These are phyloP conservation scores for Nannizzia gypsea DNA, from an alignment of 2,329 filamentous ascomycete genomes.

Conservation along the genomic window DNA sequence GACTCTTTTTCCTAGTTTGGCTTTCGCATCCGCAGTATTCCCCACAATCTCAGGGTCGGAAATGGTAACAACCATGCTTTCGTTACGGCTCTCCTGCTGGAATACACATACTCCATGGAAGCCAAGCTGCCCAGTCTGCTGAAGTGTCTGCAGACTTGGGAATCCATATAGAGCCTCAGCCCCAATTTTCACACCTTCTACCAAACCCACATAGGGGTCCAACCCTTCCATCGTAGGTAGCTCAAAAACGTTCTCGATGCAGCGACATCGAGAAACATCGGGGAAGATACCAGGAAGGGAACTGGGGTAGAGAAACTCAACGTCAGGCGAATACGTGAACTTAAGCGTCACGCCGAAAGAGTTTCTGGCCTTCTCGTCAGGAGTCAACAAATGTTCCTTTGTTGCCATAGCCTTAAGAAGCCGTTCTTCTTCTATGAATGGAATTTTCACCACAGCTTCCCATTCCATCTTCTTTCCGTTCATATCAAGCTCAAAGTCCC, in stretches of 20 bases:
- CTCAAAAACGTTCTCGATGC: conserved; percentile 93
- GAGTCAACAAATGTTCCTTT: conserved; percentile 63
- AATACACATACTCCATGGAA: conserved; percentile 92
- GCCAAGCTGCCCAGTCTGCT: conserved; percentile 67
- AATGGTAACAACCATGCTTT: conserved; percentile 87
- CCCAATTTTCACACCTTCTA: conserved; percentile 73
- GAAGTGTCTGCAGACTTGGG: conserved; percentile 74
- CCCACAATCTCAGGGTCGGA: conserved; percentile 60
- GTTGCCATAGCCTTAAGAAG: conserved; percentile 76
- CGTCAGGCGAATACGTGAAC: conserved; percentile 70
- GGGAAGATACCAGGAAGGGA: conserved; percentile 84
- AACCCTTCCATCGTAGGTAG: conserved; percentile 84
- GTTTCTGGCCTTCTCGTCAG: conserved; percentile 71
- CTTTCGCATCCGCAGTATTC: conserved; percentile 59
- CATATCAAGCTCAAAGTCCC: conserved; percentile 97
- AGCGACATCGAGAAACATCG: conserved; percentile 73
- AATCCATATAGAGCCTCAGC: conserved; percentile 81
- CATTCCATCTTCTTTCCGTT: conserved; percentile 99
- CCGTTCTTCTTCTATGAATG: conserved; percentile 89
- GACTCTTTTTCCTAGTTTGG: conserved; percentile 71
- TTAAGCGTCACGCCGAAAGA: conserved; percentile 86
- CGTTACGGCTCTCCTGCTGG: conserved; percentile 88
- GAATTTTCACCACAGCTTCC: conserved; percentile 98
- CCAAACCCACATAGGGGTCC: conserved; percentile 70
- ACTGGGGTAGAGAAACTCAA: conserved; percentile 75